These are phyloP conservation scores for Trebouxia sp. DNA, from an alignment of 139 green algal genomes.

Conservation along the genomic window DNA sequence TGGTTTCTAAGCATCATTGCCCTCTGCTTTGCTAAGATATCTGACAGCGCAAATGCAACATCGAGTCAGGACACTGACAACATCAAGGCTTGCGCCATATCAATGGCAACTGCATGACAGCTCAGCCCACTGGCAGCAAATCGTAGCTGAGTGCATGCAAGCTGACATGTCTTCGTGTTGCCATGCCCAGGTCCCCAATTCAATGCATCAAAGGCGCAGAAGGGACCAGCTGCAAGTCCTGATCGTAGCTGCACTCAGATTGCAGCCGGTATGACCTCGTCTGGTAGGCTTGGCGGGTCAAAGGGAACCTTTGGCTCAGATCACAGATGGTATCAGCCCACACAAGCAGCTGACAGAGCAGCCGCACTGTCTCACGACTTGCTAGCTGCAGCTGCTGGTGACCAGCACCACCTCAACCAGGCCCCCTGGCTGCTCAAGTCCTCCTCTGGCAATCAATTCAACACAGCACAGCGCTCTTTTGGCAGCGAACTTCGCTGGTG, in stretches of 20 bases:
- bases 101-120: too few species aligned
- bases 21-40: too few species aligned
- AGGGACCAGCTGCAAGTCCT: not conserved
- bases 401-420: not conserved
- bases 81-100: too few species aligned
- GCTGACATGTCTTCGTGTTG: too few species aligned
- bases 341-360: not conserved
- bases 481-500: conserved; percentile 2
- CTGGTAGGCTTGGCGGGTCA: not conserved
- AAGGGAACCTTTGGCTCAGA: conserved; percentile 20
- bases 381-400: conserved; percentile 8
- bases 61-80: too few species aligned
- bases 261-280: not conserved
- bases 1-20: not conserved
- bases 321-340: conserved; percentile 18
- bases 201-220: too few species aligned
- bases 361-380: not conserved
- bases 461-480: conserved; percentile 8
- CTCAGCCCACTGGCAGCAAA: too few species aligned
- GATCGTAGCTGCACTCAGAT: not conserved
- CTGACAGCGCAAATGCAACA: too few species aligned
- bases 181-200: too few species aligned
- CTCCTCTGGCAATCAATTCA: not conserved
- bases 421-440: not conserved
- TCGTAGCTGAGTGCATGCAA: too few species aligned